These are phyloP conservation scores for Aspergillus biplanus DNA, from an alignment of 495 filamentous ascomycete genomes.

Conservation along the genomic window DNA sequence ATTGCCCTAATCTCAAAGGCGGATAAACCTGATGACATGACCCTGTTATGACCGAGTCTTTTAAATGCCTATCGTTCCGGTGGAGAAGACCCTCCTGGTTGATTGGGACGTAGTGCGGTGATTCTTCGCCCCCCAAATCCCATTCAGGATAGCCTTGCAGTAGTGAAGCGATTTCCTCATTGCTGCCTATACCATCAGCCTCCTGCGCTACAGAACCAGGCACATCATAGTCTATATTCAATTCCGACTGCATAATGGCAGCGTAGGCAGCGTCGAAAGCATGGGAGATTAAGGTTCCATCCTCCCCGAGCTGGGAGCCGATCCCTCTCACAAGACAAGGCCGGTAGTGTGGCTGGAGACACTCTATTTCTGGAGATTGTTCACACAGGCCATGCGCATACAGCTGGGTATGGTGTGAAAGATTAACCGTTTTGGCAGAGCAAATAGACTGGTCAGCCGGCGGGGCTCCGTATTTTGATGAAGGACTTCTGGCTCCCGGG, in stretches of 20 bases:
- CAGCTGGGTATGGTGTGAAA: not conserved
- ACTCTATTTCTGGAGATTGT: not conserved
- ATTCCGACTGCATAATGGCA: conserved; percentile 18
- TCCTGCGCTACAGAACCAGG: not conserved
- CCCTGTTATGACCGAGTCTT: no score
- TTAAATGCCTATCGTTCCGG: not conserved
- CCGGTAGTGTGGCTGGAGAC: not conserved
- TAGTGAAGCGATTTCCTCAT: not conserved
- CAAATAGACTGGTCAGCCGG: no score
- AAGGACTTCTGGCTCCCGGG: not conserved
- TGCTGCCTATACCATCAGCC: not conserved
- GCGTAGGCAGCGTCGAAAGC: conserved; percentile 20
- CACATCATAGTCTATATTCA: not conserved
- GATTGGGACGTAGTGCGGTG: not conserved
- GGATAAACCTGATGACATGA: not conserved
- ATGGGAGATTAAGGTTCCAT: conserved; percentile 3
- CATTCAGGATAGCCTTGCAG: not conserved
- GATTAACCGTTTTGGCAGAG: not conserved
- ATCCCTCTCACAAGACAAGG: not conserved
- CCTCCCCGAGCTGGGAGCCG: not conserved
- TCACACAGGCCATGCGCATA: not conserved
- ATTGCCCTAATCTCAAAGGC: not conserved
- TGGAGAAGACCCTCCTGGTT: not conserved
- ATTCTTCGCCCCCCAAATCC: not conserved
- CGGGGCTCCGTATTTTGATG: not conserved